Conservation (phyloP, 371 early-diverging fungal genomes). For the Mucor irregularis region DNA sequence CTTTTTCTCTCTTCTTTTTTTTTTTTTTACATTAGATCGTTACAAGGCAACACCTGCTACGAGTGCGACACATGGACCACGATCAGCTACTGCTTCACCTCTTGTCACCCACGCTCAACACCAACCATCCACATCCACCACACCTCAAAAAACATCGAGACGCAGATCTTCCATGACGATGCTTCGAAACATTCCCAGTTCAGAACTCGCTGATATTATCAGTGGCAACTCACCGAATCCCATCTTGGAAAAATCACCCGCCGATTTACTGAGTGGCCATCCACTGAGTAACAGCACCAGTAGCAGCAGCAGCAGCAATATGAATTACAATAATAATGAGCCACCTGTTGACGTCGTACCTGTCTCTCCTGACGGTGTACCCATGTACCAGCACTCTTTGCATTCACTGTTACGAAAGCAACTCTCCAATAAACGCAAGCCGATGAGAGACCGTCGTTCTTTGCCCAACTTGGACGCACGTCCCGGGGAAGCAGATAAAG, state of each 20-base stretch:
- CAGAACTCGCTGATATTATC: constrained; percentile 35
- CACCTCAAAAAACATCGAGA: constrained; percentile 18
- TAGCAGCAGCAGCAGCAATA: not conserved
- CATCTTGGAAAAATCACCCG: constrained; percentile 23
- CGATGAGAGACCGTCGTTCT: constrained; percentile 18
- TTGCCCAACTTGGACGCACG: constrained; percentile 5
- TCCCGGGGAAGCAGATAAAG: constrained; percentile 34
- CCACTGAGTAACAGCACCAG: not conserved
- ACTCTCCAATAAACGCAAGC: constrained; percentile 21
- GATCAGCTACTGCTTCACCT: constrained; percentile 20
- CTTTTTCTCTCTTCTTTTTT: not conserved
- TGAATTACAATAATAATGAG: too few species aligned
- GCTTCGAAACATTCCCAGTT: constrained; percentile 34
- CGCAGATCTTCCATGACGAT: constrained; percentile 38
- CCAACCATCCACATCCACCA: constrained; percentile 2
- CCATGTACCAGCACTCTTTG: constrained; percentile 34
- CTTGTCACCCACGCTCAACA: constrained; percentile 3
- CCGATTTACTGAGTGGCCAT: constrained; percentile 3
- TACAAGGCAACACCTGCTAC: not conserved
- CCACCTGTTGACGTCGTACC: too few species aligned
- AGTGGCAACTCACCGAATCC: constrained; percentile 35
- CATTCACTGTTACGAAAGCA: constrained; percentile 35
- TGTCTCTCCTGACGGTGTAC: constrained; percentile 11
- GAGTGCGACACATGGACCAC: too few species aligned
- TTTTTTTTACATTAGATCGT: constrained; percentile 7